Evolutionary conservation across 345 rosid species (phyloP).

Genomic region (Chamaenerion angustifolium): DNA sequence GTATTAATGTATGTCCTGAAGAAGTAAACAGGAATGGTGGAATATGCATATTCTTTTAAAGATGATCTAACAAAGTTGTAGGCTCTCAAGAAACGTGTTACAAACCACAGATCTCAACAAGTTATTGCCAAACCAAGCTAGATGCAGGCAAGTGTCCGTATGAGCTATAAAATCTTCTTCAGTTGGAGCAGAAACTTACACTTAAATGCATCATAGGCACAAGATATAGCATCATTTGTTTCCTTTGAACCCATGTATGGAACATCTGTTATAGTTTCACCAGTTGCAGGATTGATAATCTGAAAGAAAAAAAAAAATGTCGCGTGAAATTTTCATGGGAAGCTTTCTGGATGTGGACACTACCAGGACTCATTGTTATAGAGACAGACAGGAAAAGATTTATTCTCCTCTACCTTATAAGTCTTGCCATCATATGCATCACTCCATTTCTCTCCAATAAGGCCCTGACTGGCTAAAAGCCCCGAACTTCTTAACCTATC

Average conservation of each 20-base stretch:
- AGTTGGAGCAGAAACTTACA: constrained; percentile 25
- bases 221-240: constrained; percentile 77
- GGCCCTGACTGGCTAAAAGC: constrained; percentile 52
- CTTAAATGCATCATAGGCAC: constrained; percentile 58
- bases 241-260: constrained; percentile 75
- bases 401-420: constrained; percentile 30
- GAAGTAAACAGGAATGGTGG: too few species aligned
- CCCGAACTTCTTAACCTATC: constrained; percentile 35
- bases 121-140: not conserved
- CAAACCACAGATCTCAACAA: too few species aligned
- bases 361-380: not conserved
- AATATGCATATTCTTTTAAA: too few species aligned
- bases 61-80: too few species aligned
- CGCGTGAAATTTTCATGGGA: not conserved
- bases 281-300: constrained; percentile 88
- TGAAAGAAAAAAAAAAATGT: constrained; percentile 8
- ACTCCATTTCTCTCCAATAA: constrained; percentile 81
- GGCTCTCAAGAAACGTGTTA: too few species aligned
- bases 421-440: constrained; percentile 66
- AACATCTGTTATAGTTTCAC: constrained; percentile 60
- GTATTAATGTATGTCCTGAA: too few species aligned
- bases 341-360: not conserved
- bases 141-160: not conserved
- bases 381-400: not conserved
- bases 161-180: not conserved